Conservation (phyloP, 768 basidiomycete genomes). For the Psilocybe cyanescens region DNA sequence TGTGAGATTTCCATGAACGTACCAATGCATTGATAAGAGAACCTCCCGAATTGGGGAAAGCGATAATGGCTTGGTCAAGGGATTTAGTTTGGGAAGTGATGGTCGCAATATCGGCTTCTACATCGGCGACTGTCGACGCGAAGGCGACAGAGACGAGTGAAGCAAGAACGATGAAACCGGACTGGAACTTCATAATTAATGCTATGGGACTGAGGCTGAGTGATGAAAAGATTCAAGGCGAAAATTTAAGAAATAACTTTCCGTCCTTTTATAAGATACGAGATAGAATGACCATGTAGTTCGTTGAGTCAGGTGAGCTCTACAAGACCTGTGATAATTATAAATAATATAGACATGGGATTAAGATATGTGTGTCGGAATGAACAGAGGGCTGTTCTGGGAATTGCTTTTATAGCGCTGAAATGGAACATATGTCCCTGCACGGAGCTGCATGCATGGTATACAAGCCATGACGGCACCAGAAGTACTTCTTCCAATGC, state of each 20-base stretch:
- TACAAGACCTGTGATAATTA: constrained; percentile 12
- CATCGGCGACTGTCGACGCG: constrained; percentile 29
- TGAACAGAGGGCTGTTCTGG: background rate
- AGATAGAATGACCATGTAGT: background rate
- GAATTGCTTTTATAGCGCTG: background rate
- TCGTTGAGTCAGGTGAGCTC: constrained; percentile 10
- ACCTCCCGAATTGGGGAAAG: constrained; percentile 30
- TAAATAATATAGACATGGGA: constrained; percentile 13
- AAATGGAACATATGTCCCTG: background rate
- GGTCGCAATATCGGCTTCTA: constrained; percentile 31
- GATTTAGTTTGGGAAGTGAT: constrained; percentile 30
- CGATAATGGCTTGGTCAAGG: constrained; percentile 33
- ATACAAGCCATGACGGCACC: background rate
- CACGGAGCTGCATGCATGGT: background rate
- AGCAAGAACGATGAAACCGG: constrained; percentile 26
- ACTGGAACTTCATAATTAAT: constrained; percentile 30
- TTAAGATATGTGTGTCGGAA: background rate
- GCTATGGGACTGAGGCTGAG: background rate
- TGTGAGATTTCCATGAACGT: background rate
- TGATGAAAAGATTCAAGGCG: background rate
- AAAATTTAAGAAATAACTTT: background rate
- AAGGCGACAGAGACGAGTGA: constrained; percentile 27
- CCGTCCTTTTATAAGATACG: constrained; percentile 1
- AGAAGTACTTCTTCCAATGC: background rate
- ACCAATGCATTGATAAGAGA: constrained; percentile 30